Evolutionary conservation across 169 alveolate genomes (phyloP).

Genomic region (Cryptosporidium meleagridis): DNA sequence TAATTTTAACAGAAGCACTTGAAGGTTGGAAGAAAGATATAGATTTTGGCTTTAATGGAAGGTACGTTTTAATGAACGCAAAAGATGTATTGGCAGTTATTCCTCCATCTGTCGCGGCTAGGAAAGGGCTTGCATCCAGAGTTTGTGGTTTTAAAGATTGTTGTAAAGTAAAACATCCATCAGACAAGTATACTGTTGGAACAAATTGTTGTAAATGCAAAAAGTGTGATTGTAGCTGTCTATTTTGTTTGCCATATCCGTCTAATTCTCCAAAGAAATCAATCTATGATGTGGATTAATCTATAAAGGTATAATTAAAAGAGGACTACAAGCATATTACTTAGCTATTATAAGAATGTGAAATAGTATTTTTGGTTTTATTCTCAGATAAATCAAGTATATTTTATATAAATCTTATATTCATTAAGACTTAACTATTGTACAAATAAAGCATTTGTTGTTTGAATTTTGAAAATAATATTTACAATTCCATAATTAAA

Average conservation of each 20-base stretch:
- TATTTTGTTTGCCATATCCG: background rate
- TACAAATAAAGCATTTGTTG: background rate
- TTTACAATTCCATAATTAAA: too few relatives aligned
- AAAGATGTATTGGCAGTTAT: background rate
- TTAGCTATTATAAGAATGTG: too few relatives aligned
- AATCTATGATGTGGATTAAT: slow-evolving; percentile 12
- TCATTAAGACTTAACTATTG: too few relatives aligned
- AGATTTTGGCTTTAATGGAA: background rate
- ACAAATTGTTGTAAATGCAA: background rate
- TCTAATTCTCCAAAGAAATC: background rate
- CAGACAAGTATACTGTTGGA: background rate
- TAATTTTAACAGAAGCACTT: background rate
- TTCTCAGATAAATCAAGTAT: background rate
- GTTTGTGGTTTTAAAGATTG: background rate
- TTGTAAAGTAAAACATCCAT: background rate
- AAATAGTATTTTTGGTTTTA: background rate
- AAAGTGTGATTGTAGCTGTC: background rate
- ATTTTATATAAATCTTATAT: too few relatives aligned
- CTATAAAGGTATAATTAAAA: background rate
- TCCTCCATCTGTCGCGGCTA: slow-evolving; percentile 7
- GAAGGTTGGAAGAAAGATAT: background rate
- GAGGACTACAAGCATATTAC: background rate
- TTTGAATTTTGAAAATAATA: too few relatives aligned
- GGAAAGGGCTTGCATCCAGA: slow-evolving; percentile 12
- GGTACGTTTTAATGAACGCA: background rate